Percentiles rank a stretch among this genome's conserved stretches.
Conservation (phyloP, 768 basidiomycete genomes). For the Mycena floridula region DNA sequence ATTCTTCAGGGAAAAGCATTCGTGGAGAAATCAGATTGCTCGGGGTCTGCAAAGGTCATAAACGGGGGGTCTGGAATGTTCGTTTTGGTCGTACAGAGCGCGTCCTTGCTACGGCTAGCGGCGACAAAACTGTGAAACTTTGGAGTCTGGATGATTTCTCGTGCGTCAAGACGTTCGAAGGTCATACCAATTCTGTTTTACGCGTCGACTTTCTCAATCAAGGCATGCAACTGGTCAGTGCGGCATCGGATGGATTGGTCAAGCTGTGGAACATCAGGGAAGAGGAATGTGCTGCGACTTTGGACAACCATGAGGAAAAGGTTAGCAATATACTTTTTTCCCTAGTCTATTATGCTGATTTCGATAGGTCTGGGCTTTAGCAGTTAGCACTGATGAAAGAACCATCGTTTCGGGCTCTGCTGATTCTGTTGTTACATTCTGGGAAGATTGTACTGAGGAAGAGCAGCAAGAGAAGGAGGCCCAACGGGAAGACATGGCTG, state of each 20-base stretch:
- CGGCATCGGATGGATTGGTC: conserved; percentile 91
- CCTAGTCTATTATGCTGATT: conserved; percentile 1
- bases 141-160: conserved; percentile 94
- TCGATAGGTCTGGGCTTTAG: conserved; percentile 92
- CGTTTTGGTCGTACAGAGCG: conserved; percentile 81
- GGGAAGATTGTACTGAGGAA: conserved; percentile 91
- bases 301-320: conserved; percentile 98
- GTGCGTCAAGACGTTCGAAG: conserved; percentile 95
- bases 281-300: conserved; percentile 80
- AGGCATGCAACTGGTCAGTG: conserved; percentile 82
- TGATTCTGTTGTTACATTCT: conserved; percentile 93
- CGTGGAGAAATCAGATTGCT: conserved; percentile 68
- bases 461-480: conserved; percentile 69
- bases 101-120: conserved; percentile 88
- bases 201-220: conserved; percentile 84
- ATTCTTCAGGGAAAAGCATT: conserved; percentile 37
- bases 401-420: conserved; percentile 92
- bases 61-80: conserved; percentile 93
- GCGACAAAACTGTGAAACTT: conserved; percentile 89
- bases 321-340: conserved; percentile 32
- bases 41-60: conserved; percentile 93
- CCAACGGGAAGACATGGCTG: conserved; percentile 65
- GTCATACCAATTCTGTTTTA: conserved; percentile 95
- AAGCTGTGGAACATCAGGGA: conserved; percentile 92
- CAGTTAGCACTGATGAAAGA: conserved; percentile 73